phyloP scores from a whole-genome alignment of 2,329 filamentous ascomycete species.

The Knufia petricola region DNA sequence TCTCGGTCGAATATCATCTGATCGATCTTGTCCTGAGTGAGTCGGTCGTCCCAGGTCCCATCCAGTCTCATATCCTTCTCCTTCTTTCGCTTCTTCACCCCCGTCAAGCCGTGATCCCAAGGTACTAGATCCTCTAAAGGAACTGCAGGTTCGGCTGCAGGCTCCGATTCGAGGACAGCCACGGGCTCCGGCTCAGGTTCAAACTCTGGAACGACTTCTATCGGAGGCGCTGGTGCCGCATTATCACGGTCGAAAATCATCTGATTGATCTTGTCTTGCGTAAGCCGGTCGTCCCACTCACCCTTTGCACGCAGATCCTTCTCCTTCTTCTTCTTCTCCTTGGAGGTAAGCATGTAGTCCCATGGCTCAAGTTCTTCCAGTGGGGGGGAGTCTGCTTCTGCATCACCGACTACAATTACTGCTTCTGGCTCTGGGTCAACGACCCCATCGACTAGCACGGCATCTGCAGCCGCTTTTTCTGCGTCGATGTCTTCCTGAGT shows the following conservation, averaged over 20 bases:
- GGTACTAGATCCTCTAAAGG: constrained; percentile 19
- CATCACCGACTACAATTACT: constrained; percentile 19
- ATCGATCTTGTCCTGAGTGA: constrained; percentile 7
- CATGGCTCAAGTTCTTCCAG: constrained; percentile 2
- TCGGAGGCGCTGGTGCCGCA: constrained; percentile 23
- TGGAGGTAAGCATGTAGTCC: constrained; percentile 13
- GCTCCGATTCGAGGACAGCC: constrained; percentile 6
- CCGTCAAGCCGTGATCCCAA: constrained; percentile 24
- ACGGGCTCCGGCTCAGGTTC: constrained; percentile 23
- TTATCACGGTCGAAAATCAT: constrained; percentile 24
- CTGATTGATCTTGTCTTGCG: constrained; percentile 25
- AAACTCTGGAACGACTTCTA: constrained; percentile 19
- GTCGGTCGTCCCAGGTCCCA: constrained; percentile 16
- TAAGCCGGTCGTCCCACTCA: constrained; percentile 11
- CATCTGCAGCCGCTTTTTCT: constrained; percentile 6
- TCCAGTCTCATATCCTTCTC: constrained; percentile 23
- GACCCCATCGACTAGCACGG: constrained; percentile 11
- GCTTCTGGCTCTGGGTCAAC: constrained; percentile 23
- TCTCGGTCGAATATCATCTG: background rate
- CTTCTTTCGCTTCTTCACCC: constrained; percentile 26
- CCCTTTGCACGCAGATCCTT: constrained; percentile 17
- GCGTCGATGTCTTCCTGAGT: constrained; percentile 6
- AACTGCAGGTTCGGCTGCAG: constrained; percentile 16
- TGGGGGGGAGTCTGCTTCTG: background rate
- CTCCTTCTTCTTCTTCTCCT: constrained; percentile 20